Evolutionary conservation across 345 rosid species (phyloP), one percentile per base, ranked within the genome.

Genomic region (Boechera stricta): DNA sequence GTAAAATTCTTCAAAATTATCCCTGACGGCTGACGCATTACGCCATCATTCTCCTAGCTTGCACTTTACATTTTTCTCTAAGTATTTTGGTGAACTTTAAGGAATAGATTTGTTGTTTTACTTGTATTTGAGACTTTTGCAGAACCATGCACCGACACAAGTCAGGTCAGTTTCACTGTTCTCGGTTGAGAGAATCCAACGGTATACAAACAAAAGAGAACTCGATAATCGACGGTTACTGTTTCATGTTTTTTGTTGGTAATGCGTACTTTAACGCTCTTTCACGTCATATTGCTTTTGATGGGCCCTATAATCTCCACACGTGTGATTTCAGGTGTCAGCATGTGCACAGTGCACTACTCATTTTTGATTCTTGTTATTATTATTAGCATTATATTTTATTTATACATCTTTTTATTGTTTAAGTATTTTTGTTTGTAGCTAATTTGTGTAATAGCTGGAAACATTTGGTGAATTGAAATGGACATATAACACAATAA

Each of bases 41-140:
- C 38, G 15, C 28, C 39, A 69, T 69, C 73, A 69, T 69, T 54
- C 52, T 55, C 63, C 39, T 69, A 38, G 63, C 73, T 54, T 69
- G 51, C 63, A 55, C 62, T 42, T 28, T 55, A 38, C 49, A 69
- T 9, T 9, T 12, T 41, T 1, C 0, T 42, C 10, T 6, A 11
- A 9, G 18, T 3, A 5, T 4, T 33, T 47, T 54, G 5, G 52
- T 55, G 51, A 54, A 69, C 63, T 69, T 69, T 54, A 38, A 69
- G 44, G 63, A 26, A 41, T 13, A 38, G 51, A 24, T 41, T 69
- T 69, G 74, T 69, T 51, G 45, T 33, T 53, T 28, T 28, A 28
- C 29, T 28, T 28, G 3, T 28, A 39, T 55, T 55, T 10, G 75
- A 42, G 24, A 68, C 36, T 21, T 21, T 28, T 29, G 38, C 28